These are phyloP conservation scores for Paracorniculantispora psalliotae DNA, from an alignment of 2,329 filamentous ascomycete genomes.

Conservation along the genomic window DNA sequence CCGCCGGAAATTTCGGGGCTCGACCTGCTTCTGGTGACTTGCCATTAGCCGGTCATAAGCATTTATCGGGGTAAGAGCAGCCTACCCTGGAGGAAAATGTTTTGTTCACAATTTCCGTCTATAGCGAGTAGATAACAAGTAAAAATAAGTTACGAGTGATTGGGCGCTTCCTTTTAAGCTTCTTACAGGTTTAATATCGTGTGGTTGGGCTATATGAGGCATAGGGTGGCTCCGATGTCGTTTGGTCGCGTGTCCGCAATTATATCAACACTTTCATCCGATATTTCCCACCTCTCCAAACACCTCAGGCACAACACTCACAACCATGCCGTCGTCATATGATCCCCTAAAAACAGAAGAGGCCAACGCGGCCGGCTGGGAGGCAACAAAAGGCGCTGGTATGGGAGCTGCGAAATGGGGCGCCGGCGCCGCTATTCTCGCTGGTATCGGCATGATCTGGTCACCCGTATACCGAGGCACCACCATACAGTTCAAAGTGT, in stretches of 20 bases:
- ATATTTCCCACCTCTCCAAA: background rate
- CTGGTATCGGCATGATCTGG: conserved; percentile 55
- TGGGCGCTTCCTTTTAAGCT: too few species aligned
- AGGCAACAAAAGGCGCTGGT: conserved; percentile 62
- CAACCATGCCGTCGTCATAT: conserved; percentile 42
- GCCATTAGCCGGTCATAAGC: conserved; percentile 4
- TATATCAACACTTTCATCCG: background rate
- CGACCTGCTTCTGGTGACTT: conserved; percentile 5
- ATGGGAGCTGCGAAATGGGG: conserved; percentile 70
- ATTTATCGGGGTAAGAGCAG: conserved; percentile 5
- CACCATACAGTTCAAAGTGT: conserved; percentile 76
- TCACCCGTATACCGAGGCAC: conserved; percentile 69
- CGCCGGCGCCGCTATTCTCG: conserved; percentile 56
- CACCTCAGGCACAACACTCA: background rate
- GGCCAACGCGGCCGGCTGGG: conserved; percentile 64
- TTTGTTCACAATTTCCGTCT: background rate
- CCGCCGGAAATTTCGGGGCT: conserved; percentile 6
- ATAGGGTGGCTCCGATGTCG: background rate
- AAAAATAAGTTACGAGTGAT: background rate
- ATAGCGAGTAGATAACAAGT: too few species aligned
- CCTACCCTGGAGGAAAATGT: background rate
- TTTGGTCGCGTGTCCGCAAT: conserved; percentile 10
- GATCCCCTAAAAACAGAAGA: conserved; percentile 60
- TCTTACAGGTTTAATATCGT: too few species aligned
- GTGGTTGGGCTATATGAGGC: background rate